Evolutionary conservation across 192 early-diverging fungal species (phyloP), one percentile per base, ranked within the genome.

Genomic region (Podila epigama): DNA sequence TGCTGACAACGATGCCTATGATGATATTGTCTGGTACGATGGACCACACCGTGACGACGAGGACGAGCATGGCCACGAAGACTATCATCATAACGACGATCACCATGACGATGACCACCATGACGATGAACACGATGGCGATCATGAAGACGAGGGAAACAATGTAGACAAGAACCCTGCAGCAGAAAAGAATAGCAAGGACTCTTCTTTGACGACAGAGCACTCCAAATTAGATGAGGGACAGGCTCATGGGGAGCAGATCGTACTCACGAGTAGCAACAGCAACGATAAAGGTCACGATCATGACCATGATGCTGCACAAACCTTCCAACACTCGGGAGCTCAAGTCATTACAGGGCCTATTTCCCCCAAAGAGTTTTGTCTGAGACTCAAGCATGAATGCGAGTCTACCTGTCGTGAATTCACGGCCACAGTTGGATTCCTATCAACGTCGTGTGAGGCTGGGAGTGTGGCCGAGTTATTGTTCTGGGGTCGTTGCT

Each of bases 21-120:
- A 68, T 12, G 66, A 64, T 22, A 66, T 77, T 59, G 61, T 64
- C 20, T 68, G 66, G 73, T 77, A 68, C 34, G 73, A 68, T 36
- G 66, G 66, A 2, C 66, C 66, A 12, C 73, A 77, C 28, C 59
- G 73, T 4, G 73, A 77, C 37, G 73, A 77, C 40, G 73, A 68
- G 27, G 73, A 77, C 36, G 73, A 77, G n/a, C 66, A 77, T 29
- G 60, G 53, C 1, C 39, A 60, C 28, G 36, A 36, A 5, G 35
- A 58, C 29, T 15, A 62, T 15, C 13, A 63, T 20, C 33, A 67
- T 10, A 12, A 53, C 6, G 4, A 72, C 25, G 28, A 66, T 11
- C 41, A 66, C 7, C 31, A 73, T 18, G n/a, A 66, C 20, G 44
- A 69, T 36, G 20, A 58, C 20, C 33, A 69, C 22, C 15, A 67